These are phyloP conservation scores for Alternaria consortialis DNA, from an alignment of 2,329 filamentous ascomycete genomes.

Conservation along the genomic window DNA sequence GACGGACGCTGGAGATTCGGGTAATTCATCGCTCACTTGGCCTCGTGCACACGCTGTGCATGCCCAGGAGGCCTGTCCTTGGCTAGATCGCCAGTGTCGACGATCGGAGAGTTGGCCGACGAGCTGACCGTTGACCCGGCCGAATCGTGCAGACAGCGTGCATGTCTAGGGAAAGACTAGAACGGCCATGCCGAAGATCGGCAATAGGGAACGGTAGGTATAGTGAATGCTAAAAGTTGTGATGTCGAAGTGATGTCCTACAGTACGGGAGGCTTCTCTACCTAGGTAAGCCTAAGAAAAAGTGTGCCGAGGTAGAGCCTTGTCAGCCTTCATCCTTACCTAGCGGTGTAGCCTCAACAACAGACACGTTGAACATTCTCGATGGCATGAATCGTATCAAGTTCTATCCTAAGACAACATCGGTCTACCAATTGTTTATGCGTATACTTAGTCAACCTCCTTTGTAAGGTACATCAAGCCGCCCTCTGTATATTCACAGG, in stretches of 20 bases:
- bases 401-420: neutral
- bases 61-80: constrained; percentile 5
- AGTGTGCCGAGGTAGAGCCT: constrained; percentile 13
- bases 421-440: neutral
- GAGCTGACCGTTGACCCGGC: constrained; percentile 1
- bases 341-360: neutral
- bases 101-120: constrained; percentile 9
- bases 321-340: neutral
- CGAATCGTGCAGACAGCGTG: neutral
- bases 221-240: constrained; percentile 3
- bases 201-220: neutral
- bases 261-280: neutral
- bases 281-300: neutral
- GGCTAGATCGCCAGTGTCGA: constrained; percentile 9
- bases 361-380: neutral
- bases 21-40: constrained; percentile 1
- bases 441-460: neutral
- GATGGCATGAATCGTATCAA: neutral
- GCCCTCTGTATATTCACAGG: constrained; percentile 2
- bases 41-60: constrained; percentile 9
- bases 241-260: neutral
- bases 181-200: neutral
- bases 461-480: neutral
- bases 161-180: neutral
- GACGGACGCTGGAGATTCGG: neutral